Base-by-base conservation (phyloP, 495 filamentous ascomycete genomes). In the Letharia lupina region DNA sequence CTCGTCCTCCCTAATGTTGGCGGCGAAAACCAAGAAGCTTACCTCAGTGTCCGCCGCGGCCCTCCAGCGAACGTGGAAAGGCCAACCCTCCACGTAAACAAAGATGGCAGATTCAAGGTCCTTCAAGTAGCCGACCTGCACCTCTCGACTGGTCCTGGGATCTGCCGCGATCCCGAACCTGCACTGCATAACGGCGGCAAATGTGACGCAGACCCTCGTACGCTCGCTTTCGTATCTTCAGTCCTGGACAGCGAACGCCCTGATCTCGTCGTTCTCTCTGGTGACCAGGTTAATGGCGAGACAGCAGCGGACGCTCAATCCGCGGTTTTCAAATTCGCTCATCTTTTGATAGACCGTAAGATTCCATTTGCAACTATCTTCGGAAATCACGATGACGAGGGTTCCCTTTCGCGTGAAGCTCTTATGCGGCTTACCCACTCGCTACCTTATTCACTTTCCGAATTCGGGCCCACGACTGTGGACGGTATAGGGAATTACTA, bases 331-430 rank as follows among this genome's bases (percentile, higher is more conserved):
- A 98, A 98, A 76, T 91, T 91, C 67, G 91, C 91, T 23, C 87
- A 91, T 66, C 79, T 93, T 5, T 84, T 98, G 60, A 88, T 93
- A 67, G 84, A 91, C 72, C 91, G 87, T 73, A 89, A 89, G 69
- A 89, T 96, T 52, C 95, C 94, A 0, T 98, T 93, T 70, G 93
- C 91, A 47, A 86, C 88, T 59, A 98, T 98, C 63, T 96, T 97
- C 71, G 94, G 94, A 52, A 98, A 98, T 73, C 94, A 98, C 75
- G 94, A 98, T 73, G 92, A 98, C 73, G 93, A 97, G 80, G 89
- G 90, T 20, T 82, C 91, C 60, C 81, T 96, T 64, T 82, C 85
- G 33, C 88, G 95, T 33, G 76, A 81, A 7, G 84, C 84, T 7
- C 86, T 90, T 68, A 98, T 98, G 93, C 78, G 84, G 9, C 81